Evolutionary conservation across 1,284 basidiomycete genomes (phyloP).

Genomic region (Kalmanozyma brasiliensis): DNA sequence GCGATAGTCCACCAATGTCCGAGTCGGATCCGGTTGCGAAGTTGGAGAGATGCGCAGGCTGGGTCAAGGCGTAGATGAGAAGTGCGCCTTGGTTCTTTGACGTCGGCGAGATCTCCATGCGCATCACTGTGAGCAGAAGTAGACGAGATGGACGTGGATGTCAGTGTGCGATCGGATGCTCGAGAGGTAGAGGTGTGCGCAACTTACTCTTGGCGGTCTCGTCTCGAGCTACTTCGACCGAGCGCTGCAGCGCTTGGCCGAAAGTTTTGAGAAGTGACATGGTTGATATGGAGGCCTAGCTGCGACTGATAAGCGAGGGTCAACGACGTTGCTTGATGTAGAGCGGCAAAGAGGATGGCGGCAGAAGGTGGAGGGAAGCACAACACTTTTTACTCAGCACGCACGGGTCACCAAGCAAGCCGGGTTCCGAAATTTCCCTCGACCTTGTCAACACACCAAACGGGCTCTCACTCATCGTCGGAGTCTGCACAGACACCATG

Average conservation of each 20-base stretch:
- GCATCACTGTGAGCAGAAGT: conserved; percentile 40
- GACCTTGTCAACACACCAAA: no score
- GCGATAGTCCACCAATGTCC: conserved; percentile 86
- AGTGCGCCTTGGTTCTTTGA: conserved; percentile 46
- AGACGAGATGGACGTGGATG: neutral
- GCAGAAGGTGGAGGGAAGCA: no score
- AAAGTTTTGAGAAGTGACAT: conserved; percentile 56
- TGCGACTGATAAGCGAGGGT: no score
- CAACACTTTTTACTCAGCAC: conserved; percentile 14
- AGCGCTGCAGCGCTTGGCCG: conserved; percentile 57
- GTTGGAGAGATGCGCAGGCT: conserved; percentile 42
- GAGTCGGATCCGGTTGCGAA: conserved; percentile 81
- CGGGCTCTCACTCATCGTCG: no score
- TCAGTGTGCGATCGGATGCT: conserved; percentile 13
- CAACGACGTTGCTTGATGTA: no score
- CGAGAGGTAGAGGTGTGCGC: neutral
- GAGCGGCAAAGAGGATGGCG: neutral
- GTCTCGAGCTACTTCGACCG: conserved; percentile 52
- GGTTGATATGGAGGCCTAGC: neutral
- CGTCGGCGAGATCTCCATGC: conserved; percentile 60
- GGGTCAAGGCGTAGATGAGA: conserved; percentile 52
- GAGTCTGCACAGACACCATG: no score
- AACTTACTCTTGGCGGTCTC: conserved; percentile 56
- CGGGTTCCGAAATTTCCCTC: no score
- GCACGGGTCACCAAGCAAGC: neutral